phyloP scores from a whole-genome alignment of 768 basidiomycete species.

The Lactifluus pinguis region DNA sequence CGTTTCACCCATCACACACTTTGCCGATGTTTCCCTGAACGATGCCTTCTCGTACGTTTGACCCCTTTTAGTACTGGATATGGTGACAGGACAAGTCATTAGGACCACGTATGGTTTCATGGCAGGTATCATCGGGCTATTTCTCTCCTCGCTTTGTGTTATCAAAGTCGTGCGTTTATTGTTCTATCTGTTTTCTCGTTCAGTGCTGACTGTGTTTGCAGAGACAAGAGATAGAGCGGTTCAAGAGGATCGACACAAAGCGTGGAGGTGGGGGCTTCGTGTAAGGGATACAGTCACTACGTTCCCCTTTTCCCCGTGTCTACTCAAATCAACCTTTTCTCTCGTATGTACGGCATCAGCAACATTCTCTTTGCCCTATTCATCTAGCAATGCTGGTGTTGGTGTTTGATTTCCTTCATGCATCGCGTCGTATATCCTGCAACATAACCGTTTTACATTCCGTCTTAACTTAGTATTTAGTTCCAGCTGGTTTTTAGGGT shows the following conservation, averaged over 20 bases:
- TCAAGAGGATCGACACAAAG: slow-evolving; percentile 85
- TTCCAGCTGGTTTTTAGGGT: not conserved
- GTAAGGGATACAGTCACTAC: slow-evolving; percentile 27
- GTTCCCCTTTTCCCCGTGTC: not conserved
- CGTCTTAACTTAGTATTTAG: not conserved
- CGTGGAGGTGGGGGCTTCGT: slow-evolving; percentile 83
- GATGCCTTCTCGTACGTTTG: slow-evolving; percentile 73
- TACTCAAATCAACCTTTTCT: not conserved
- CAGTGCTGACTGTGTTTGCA: slow-evolving; percentile 24
- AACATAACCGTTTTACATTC: not conserved
- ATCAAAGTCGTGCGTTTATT: slow-evolving; percentile 66
- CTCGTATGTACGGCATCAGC: not conserved
- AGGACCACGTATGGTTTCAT: slow-evolving; percentile 71
- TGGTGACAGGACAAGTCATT: not conserved
- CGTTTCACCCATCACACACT: slow-evolving; percentile 55
- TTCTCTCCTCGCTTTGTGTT: slow-evolving; percentile 76
- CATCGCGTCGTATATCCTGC: not conserved
- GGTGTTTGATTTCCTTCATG: not conserved
- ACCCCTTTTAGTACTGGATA: not conserved
- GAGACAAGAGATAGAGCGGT: slow-evolving; percentile 75
- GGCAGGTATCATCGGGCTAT: slow-evolving; percentile 63
- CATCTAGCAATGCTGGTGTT: not conserved
- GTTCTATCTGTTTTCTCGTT: not conserved
- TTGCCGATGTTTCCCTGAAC: slow-evolving; percentile 67
- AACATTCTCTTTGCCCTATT: not conserved